A percentile compares a stretch with the other conserved stretches of the same genome.
phyloP scores from a whole-genome alignment of 2,329 filamentous ascomycete genomes.

The Rutstroemia sp. region DNA sequence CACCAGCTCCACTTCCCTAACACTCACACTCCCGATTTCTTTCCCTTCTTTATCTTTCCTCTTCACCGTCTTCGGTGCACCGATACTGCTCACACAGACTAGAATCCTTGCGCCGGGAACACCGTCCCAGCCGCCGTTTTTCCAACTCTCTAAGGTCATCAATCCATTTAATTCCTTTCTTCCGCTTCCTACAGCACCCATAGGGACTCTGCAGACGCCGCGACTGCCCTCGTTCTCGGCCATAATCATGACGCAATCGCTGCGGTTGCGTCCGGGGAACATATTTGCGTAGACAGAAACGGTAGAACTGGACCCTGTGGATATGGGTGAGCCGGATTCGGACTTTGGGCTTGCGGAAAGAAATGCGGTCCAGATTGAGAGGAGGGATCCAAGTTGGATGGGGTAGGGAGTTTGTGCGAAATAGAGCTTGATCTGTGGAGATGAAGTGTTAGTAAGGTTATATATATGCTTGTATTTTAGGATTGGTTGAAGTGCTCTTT shows the following conservation, averaged over 20 bases:
- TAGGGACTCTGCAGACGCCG: slow-evolving; percentile 38
- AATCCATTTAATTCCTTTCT: slow-evolving; percentile 36
- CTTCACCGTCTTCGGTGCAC: slow-evolving; percentile 42
- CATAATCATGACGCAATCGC: slow-evolving; percentile 47
- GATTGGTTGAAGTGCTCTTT: too few species aligned
- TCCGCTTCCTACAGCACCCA: slow-evolving; percentile 32
- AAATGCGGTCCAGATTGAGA: slow-evolving; percentile 50
- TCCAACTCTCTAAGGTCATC: slow-evolving; percentile 49
- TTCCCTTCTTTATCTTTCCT: slow-evolving; percentile 39
- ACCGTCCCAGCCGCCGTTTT: slow-evolving; percentile 44
- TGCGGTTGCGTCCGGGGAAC: slow-evolving; percentile 47
- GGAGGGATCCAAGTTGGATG: slow-evolving; percentile 43
- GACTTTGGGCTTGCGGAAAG: slow-evolving; percentile 41
- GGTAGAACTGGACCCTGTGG: slow-evolving; percentile 21
- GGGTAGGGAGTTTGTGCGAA: slow-evolving; percentile 36
- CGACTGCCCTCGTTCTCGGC: slow-evolving; percentile 36
- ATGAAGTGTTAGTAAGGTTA: neutral
- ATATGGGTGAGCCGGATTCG: slow-evolving; percentile 28
- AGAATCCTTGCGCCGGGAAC: slow-evolving; percentile 43
- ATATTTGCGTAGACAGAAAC: slow-evolving; percentile 42
- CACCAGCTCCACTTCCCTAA: slow-evolving; percentile 45
- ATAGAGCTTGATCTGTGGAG: slow-evolving; percentile 42
- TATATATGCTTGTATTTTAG: too few species aligned
- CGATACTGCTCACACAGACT: slow-evolving; percentile 51
- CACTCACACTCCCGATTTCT: slow-evolving; percentile 22